Evolutionary conservation across 2,329 filamentous ascomycete species (phyloP), one percentile per base, ranked within the genome.

Genomic region (Endothia cerciana): DNA sequence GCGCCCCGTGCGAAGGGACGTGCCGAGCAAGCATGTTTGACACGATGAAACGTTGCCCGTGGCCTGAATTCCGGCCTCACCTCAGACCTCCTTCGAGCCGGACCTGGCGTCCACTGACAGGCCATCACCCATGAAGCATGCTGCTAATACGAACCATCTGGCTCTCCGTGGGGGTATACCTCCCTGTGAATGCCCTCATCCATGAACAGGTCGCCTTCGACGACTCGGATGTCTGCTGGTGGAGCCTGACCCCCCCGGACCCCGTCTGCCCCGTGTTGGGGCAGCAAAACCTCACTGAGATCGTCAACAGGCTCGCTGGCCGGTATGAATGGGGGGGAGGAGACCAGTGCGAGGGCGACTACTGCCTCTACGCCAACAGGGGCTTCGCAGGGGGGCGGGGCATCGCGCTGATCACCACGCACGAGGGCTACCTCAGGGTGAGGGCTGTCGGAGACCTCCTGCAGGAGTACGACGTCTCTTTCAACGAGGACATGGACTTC

Each of bases 281-380:
- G 22, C 77, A 79, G 63, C 73, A 75, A 22, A 77, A 82, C 2
- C 69, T 84, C 4, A 82, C 81, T 2, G 78, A 83, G 13, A 71
- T 84, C 19, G 69, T 72, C 15, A 71, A 74, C 13, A 76, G 17
- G 28, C 53, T 78, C 56, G 71, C 76, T 19, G 75, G 77, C 7
- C 77, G 75, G 0, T 65, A 65, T 11, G 22, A 53, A 45, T 72
- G 72, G 72, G 55, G 68, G 11, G 70, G 68, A 4, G 68, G 47
- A 51, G 59, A 65, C 17, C 25, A 69, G 25, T 73, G 72, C 59
- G 43, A 69, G 45, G 69, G 68, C 33, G 62, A 63, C 19, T 69
- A 65, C 65, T 73, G 72, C 63, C 64, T 71, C 43, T 73, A 66
- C 61, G 58, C 61, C 43, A 71, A 71, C 60, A 60, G n/a, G 1